Percentiles rank a stretch among this genome's conserved stretches.
phyloP scores from a whole-genome alignment of 2,329 filamentous ascomycete genomes.

The Paecilomyces fulvus region DNA sequence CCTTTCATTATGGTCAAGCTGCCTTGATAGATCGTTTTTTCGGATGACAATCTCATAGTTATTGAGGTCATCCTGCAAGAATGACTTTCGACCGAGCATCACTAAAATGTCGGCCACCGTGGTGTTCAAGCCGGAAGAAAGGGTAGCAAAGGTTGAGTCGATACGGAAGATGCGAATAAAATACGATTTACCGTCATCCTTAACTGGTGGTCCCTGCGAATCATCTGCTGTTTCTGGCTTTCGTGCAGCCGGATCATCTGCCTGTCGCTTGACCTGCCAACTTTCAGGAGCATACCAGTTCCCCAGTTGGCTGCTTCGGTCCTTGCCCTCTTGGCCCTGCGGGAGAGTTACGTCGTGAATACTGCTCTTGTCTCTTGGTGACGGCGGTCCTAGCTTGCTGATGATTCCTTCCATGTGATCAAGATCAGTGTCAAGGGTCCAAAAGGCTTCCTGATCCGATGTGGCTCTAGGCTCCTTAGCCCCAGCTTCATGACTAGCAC shows the following conservation, averaged over 20 bases:
- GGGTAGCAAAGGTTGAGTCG: conserved; percentile 87
- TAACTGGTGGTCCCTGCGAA: conserved; percentile 58
- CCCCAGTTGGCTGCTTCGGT: conserved; percentile 34
- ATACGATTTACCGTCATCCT: conserved; percentile 69
- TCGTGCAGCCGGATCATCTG: conserved; percentile 26
- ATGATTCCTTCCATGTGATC: conserved; percentile 88
- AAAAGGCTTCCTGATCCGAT: conserved; percentile 56
- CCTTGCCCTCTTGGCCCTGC: conserved; percentile 19
- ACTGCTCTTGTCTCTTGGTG: conserved; percentile 53
- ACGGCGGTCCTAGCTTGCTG: conserved; percentile 58
- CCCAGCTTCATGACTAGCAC: conserved; percentile 21
- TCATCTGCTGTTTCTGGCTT: conserved; percentile 53
- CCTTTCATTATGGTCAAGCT: conserved; percentile 68
- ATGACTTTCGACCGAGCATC: conserved; percentile 92
- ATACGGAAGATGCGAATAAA: conserved; percentile 93
- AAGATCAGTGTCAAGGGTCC: conserved; percentile 78
- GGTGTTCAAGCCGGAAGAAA: conserved; percentile 75
- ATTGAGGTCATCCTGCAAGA: conserved; percentile 77
- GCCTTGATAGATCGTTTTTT: conserved; percentile 80
- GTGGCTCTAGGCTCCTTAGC: conserved; percentile 22
- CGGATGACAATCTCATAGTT: conserved; percentile 95
- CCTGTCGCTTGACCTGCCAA: conserved; percentile 74
- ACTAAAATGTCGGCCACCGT: conserved; percentile 78
- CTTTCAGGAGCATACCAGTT: conserved; percentile 93
- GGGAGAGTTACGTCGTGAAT: conserved; percentile 25